Evolutionary conservation across 73 alveolate species (phyloP), one percentile per base, ranked within the genome.

Genomic region (Paramecium sonneborni): DNA sequence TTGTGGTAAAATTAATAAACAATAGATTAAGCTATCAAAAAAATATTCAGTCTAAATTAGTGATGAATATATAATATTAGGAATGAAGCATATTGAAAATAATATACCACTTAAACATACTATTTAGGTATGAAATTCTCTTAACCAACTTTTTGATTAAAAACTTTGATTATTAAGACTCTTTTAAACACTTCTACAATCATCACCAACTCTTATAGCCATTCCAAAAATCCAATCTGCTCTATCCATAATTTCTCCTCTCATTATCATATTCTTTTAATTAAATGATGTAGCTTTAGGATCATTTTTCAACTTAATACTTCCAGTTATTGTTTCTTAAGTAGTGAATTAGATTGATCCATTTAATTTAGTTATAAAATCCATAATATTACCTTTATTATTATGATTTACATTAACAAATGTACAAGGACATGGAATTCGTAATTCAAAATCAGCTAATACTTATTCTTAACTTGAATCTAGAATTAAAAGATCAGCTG

Each of bases 151-250:
- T 72, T 38, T 32, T 28, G 38, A 28, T 72, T 37, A 28, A 20
- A 72, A 72, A n/a, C 44, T 72, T 9, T 34, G 21, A 9, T 72
- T 72, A 72, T 72, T 34, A 2, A 72, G 21, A 35, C 35, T 72
- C 11, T 37, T 28, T 35, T 35, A 35, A 12, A 21, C 37, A 28
- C 11, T 10, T 14, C 58, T 28, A 34, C 86, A 72, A 35, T 34
- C 57, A 34, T 32, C 57, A 2, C 86, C 86, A 35, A 37, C 86
- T 72, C 86, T 72, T 72, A 72, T 72, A 21, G 44, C 86, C 57
- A 72, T 34, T n/a, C 86, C 86, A 38, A 72, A 72, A 35, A 72
- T 72, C 86, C 86, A 72, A 38, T 72, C 57, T 12, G 86, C 55
- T 62, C 57, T 28, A 38, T 72, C 86, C 44, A 72, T 20, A 3